Conservation (phyloP, 2,329 filamentous ascomycete species). For the Boeremia exigua region DNA sequence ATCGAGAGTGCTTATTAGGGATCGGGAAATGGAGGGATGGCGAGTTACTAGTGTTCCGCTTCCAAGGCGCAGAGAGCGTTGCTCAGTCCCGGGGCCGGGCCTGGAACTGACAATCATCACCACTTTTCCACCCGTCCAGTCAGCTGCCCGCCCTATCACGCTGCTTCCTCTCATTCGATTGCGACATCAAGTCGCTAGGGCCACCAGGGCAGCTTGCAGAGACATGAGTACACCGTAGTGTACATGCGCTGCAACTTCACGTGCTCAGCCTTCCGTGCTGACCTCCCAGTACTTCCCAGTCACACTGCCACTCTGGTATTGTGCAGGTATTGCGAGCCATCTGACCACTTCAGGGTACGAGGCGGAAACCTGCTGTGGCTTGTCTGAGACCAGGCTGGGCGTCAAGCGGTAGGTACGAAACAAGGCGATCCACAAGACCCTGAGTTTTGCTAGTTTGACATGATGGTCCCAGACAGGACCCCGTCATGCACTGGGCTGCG, state of each 20-base stretch:
- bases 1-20: conserved; percentile 15
- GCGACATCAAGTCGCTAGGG: conserved; percentile 14
- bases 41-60: conserved; percentile 1
- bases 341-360: not conserved
- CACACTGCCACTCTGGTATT: not conserved
- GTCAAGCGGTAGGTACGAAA: conserved; percentile 7
- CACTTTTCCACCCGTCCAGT: conserved; percentile 1
- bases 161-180: conserved; percentile 4
- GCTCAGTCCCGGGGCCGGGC: not conserved
- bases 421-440: conserved; percentile 9
- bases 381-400: conserved; percentile 14
- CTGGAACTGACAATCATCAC: conserved; percentile 13
- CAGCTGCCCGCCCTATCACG: conserved; percentile 12
- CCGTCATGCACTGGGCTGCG: not conserved
- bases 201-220: not conserved
- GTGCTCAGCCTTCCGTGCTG: not conserved
- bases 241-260: conserved; percentile 1
- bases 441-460: not conserved
- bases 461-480: not conserved
- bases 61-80: conserved; percentile 2
- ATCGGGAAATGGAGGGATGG: conserved; percentile 8
- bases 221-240: conserved; percentile 8
- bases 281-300: not conserved
- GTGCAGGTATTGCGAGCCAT: conserved; percentile 4
- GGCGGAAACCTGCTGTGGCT: conserved; percentile 15